phyloP scores from a whole-genome alignment of 768 basidiomycete genomes.

The Phylloporus sp. region DNA sequence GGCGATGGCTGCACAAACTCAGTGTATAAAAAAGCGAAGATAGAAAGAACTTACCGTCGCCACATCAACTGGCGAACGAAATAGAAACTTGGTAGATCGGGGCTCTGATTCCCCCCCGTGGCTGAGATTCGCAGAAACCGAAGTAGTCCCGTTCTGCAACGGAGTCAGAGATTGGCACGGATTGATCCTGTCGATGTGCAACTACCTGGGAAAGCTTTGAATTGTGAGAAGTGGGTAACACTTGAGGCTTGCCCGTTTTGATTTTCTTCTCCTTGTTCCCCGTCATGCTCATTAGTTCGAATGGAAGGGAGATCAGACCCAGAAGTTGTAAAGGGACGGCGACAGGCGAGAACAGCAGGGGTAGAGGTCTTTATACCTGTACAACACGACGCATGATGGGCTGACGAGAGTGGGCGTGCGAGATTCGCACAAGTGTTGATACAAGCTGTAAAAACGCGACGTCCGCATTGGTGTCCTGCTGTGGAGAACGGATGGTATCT shows the following conservation, averaged over 20 bases:
- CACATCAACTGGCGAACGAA: conserved; percentile 6
- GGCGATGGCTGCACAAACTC: conserved; percentile 9
- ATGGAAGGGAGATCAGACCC: neutral
- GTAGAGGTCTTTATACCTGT: conserved; percentile 12
- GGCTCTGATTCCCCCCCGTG: conserved; percentile 2
- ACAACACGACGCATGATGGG: conserved; percentile 14
- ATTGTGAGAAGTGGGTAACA: conserved; percentile 2
- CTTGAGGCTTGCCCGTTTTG: conserved; percentile 11
- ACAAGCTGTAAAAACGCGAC: conserved; percentile 15
- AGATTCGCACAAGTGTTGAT: conserved; percentile 3
- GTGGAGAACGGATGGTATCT: neutral
- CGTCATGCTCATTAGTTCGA: neutral
- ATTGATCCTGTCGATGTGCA: neutral
- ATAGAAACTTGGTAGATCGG: conserved; percentile 5
- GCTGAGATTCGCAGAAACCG: conserved; percentile 6
- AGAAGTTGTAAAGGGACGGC: neutral
- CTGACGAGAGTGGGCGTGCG: conserved; percentile 18
- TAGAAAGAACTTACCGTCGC: conserved; percentile 15
- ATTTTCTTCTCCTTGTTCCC: conserved; percentile 9
- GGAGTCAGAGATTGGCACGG: conserved; percentile 13
- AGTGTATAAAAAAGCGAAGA: conserved; percentile 5
- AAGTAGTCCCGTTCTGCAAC: conserved; percentile 12
- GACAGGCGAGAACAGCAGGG: neutral
- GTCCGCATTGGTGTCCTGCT: conserved; percentile 21
- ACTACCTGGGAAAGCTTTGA: conserved; percentile 12